Evolutionary conservation across 176 grass and related monocot species (phyloP).

Genomic region (Cymbopogon citratus): DNA sequence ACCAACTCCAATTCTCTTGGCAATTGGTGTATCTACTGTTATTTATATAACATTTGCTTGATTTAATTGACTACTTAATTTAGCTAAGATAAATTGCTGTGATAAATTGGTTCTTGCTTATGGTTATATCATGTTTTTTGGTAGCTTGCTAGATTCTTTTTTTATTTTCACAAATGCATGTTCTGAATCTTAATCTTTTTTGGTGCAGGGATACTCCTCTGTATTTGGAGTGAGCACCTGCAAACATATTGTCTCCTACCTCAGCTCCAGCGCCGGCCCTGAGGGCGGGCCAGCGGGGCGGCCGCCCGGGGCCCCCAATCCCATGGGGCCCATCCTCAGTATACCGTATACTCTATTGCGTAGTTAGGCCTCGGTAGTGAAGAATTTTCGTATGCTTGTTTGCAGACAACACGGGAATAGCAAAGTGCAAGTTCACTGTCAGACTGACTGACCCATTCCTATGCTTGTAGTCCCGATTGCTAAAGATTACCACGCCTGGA

Average conservation of each 20-base stretch:
- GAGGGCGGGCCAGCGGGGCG: too few species aligned
- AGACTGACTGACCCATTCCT: too few species aligned
- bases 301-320: too few species aligned
- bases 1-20: neutral
- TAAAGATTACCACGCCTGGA: too few species aligned
- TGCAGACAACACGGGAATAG: too few species aligned
- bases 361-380: too few species aligned
- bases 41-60: neutral
- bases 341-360: too few species aligned
- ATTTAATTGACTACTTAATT: neutral
- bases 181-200: conserved; percentile 16
- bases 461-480: too few species aligned
- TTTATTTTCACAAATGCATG: neutral
- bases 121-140: conserved; percentile 1
- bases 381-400: too few species aligned
- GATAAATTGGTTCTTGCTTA: neutral
- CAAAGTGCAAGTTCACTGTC: too few species aligned
- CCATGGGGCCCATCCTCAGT: too few species aligned
- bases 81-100: neutral
- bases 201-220: conserved; percentile 79
- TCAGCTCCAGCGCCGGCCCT: too few species aligned
- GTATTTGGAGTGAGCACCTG: conserved; percentile 94
- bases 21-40: neutral
- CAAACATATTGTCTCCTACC: conserved; percentile 68
- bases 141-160: neutral